Conservation (phyloP, 2,329 filamentous ascomycete genomes). For the Clonostachys rhizophaga region DNA sequence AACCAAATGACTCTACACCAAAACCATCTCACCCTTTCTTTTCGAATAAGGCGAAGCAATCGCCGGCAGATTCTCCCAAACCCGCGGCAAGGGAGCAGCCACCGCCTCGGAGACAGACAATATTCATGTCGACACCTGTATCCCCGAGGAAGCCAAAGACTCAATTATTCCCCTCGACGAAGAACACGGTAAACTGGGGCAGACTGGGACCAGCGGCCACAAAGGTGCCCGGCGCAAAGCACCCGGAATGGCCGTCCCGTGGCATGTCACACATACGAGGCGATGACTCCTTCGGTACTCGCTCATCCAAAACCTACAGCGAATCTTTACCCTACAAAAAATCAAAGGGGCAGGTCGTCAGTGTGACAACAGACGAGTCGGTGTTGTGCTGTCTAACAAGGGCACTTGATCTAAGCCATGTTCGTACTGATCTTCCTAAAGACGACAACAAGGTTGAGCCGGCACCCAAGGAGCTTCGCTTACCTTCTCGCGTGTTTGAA, state of each 20-base stretch:
- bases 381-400: constrained; percentile 25
- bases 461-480: constrained; percentile 42
- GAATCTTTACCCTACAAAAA: constrained; percentile 27
- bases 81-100: constrained; percentile 17
- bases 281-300: constrained; percentile 2
- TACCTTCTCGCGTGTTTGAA: constrained; percentile 53
- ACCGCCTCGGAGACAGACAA: constrained; percentile 23
- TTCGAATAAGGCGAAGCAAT: constrained; percentile 13
- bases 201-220: constrained; percentile 31
- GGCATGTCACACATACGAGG: constrained; percentile 62
- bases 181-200: background rate
- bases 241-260: constrained; percentile 68
- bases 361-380: constrained; percentile 33
- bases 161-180: constrained; percentile 15
- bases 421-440: constrained; percentile 18
- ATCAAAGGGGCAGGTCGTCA: constrained; percentile 42
- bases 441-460: constrained; percentile 34
- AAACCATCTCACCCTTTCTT: too few species aligned
- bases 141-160: constrained; percentile 39
- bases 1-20: too few species aligned
- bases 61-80: constrained; percentile 15
- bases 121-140: constrained; percentile 49
- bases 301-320: background rate
- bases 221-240: constrained; percentile 60
- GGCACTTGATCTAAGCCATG: constrained; percentile 13